phyloP scores from a whole-genome alignment of 169 alveolate genomes.

The Cryptosporidium sp. region DNA sequence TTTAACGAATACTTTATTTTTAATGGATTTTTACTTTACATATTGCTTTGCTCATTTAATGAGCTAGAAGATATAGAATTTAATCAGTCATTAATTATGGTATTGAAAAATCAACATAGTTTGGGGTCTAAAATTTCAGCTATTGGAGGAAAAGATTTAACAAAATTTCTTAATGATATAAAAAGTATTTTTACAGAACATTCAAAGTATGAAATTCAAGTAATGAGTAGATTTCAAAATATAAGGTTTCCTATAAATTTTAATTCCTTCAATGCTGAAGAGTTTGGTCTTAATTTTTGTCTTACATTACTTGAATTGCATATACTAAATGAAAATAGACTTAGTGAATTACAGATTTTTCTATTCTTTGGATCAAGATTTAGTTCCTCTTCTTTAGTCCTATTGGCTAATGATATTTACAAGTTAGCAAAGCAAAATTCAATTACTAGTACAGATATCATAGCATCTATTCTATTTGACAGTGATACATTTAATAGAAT shows the following conservation, averaged over 20 bases:
- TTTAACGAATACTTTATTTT: background rate
- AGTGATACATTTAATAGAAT: background rate
- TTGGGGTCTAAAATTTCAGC: background rate
- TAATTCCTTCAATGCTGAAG: background rate
- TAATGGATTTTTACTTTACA: background rate
- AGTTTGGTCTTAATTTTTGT: background rate
- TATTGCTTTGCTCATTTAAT: conserved; percentile 4
- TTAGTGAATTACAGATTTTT: background rate
- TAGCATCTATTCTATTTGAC: conserved; percentile 6
- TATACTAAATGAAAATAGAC: background rate
- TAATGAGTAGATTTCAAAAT: background rate
- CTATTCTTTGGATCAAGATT: conserved; percentile 5
- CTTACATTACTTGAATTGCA: background rate
- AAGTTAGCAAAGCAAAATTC: background rate
- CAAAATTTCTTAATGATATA: background rate
- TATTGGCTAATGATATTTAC: background rate
- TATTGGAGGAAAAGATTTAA: background rate
- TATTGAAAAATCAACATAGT: conserved; percentile 3
- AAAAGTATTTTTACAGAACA: background rate
- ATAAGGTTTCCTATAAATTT: background rate
- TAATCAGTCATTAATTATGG: background rate
- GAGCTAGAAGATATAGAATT: conserved; percentile 11
- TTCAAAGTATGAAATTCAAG: background rate
- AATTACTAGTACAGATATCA: background rate
- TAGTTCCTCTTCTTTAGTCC: background rate